Evolutionary conservation across 1,284 basidiomycete species (phyloP), one percentile per base, ranked within the genome.

Genomic region (Ceratobasidium sp.): DNA sequence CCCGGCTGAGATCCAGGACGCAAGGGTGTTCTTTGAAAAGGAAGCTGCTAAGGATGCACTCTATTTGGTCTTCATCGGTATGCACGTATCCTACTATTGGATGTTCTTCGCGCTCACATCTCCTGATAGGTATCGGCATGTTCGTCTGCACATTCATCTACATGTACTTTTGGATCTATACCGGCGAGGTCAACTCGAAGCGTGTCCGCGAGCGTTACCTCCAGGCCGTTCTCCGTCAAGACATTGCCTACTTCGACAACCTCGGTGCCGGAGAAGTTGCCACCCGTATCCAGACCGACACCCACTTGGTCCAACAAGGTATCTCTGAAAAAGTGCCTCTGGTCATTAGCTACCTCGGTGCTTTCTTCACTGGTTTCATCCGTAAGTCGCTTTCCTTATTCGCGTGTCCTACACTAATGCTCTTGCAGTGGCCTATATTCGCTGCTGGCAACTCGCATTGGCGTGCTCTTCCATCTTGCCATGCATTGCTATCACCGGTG

Each of bases 191-290:
- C 62, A 92, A 92, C 77, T 91, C 96, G 0, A 93, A 92, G 77
- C 89, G 97, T 21, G 86, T 93, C 41, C 89, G 92, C 26, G 92
- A 93, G 80, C 82, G 78, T 12, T 93, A 94, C 77, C 86, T 97
- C 6, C 82, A 85, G 71, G 88, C 93, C 1, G 81, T 94, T 16
- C 84, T 96, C 18, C 90, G 93, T 48, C 92, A 95, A 81, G 90
- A 97, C 80, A 89, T 93, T 72, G 90, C 92, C 10, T 98, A 89
- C 83, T 98, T 98, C 78, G 97, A 98, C 79, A 88, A 90, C 23
- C 88, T 98, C 71, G 96, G 97, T 28, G 92, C 96, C 4, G 97
- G 97, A 74, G 97, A 98, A 81, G 90, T 99, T 41, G 92, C 97
- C 0, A 98, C 96, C 0, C 90, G 96, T 71, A 98, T 98, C 76